Conservation (phyloP, 176 grass and related monocot species). For the Rhynchospora pubera region DNA sequence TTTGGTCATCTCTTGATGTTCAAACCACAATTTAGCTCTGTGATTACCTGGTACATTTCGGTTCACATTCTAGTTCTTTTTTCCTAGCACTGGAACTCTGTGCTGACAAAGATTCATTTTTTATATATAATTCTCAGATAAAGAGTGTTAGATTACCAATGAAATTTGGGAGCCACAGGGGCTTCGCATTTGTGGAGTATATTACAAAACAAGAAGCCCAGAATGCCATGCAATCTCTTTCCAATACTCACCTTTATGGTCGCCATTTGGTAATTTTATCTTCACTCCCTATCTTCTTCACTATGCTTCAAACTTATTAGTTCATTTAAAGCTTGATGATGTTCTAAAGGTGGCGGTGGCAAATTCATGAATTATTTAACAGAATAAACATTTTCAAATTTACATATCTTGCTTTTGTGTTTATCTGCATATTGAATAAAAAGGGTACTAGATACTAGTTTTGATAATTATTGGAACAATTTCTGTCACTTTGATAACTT, state of each 20-base stretch:
- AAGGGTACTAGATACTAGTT: neutral
- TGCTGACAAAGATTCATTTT: neutral
- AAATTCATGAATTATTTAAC: neutral
- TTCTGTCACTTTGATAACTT: neutral
- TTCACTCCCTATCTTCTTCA: neutral
- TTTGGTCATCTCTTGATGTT: neutral
- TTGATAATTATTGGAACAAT: neutral
- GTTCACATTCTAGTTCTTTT: neutral
- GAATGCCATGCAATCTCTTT: slow-evolving; percentile 63
- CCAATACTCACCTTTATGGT: slow-evolving; percentile 84
- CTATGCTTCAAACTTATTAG: neutral
- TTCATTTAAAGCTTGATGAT: neutral
- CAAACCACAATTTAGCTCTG: neutral
- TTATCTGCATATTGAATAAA: neutral
- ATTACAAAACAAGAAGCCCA: slow-evolving; percentile 90
- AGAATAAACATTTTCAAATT: neutral
- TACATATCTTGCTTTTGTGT: neutral
- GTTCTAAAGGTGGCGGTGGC: neutral
- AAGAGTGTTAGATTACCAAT: slow-evolving; percentile 80
- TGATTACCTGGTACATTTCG: neutral
- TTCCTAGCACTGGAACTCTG: neutral
- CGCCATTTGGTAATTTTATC: slow-evolving; percentile 58
- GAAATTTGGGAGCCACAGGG: slow-evolving; percentile 88
- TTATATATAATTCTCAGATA: slow-evolving; percentile 37
- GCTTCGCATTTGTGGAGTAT: slow-evolving; percentile 87